Conservation (phyloP, 805 yeast species). For the Yamadazyma nakazawae region DNA sequence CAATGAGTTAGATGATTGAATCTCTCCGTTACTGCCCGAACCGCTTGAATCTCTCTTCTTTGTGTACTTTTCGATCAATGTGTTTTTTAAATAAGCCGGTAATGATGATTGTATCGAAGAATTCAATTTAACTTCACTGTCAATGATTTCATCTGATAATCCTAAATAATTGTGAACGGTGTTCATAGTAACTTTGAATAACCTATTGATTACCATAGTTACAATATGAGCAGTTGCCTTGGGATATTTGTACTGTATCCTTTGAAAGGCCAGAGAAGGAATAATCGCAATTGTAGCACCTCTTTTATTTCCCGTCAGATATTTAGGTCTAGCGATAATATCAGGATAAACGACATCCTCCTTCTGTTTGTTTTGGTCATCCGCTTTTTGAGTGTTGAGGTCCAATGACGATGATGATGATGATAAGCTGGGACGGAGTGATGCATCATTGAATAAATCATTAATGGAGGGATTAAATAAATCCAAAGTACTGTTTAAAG, state of each 20-base stretch:
- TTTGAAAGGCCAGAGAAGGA: constrained; percentile 77
- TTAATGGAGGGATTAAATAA: constrained; percentile 44
- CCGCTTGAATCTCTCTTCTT: background rate
- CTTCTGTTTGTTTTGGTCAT: background rate
- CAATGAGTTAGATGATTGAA: constrained; percentile 3
- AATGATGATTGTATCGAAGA: constrained; percentile 29
- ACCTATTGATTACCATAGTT: constrained; percentile 82
- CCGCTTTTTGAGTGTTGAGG: constrained; percentile 2
- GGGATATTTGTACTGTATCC: constrained; percentile 73
- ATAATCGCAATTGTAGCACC: constrained; percentile 85
- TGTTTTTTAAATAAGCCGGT: constrained; percentile 64
- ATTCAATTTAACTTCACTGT: constrained; percentile 70
- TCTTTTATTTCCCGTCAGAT: constrained; percentile 10
- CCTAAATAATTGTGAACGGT: constrained; percentile 88
- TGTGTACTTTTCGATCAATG: constrained; percentile 44
- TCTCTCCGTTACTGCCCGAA: background rate
- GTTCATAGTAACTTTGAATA: constrained; percentile 87
- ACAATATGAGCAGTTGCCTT: constrained; percentile 90
- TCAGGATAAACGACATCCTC: constrained; percentile 21
- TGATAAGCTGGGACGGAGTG: constrained; percentile 1
- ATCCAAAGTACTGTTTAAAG: constrained; percentile 74
- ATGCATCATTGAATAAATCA: background rate
- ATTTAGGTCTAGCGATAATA: constrained; percentile 69
- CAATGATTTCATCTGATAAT: constrained; percentile 73
- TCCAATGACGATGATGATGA: constrained; percentile 14